Percentiles rank a stretch among this genome's conserved stretches.
Evolutionary conservation across 208 protist species (phyloP).

Genomic region (Crithidia bombi): DNA sequence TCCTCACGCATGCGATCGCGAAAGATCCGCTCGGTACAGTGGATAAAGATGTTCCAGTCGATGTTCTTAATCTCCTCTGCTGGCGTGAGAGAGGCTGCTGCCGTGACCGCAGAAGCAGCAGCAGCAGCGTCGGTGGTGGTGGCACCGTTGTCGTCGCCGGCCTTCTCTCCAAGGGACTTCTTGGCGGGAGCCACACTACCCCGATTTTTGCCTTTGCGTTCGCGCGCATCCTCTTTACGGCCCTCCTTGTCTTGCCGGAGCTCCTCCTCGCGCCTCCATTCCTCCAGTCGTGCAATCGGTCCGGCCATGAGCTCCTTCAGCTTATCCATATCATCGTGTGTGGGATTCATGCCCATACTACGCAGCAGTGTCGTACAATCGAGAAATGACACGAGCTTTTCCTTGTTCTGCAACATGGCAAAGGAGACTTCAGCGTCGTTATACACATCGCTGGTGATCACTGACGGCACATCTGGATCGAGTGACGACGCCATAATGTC

Average conservation of each 20-base stretch:
- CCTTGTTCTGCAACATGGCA: constrained; percentile 83
- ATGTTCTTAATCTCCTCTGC: constrained; percentile 93
- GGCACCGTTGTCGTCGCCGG: constrained; percentile 28
- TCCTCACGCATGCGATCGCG: constrained; percentile 75
- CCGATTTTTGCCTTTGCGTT: constrained; percentile 44
- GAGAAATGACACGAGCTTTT: constrained; percentile 89
- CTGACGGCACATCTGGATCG: constrained; percentile 49
- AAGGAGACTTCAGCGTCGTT: constrained; percentile 86
- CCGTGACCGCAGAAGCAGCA: constrained; percentile 48
- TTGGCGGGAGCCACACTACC: constrained; percentile 17
- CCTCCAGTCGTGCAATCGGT: constrained; percentile 75
- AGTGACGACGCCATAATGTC: constrained; percentile 1
- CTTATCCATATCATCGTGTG: constrained; percentile 80
- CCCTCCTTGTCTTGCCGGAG: constrained; percentile 79
- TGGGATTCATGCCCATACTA: constrained; percentile 92
- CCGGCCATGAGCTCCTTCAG: constrained; percentile 77
- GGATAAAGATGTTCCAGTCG: constrained; percentile 94
- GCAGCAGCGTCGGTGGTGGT: constrained; percentile 22
- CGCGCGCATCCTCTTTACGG: constrained; percentile 70
- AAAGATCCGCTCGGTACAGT: constrained; percentile 83
- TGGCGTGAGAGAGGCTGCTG: constrained; percentile 47
- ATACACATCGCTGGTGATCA: constrained; percentile 91
- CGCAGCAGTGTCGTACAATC: constrained; percentile 91
- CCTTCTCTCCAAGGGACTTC: constrained; percentile 55
- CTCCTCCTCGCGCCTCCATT: constrained; percentile 89